Evolutionary conservation across 139 green algal species (phyloP), one percentile per base, ranked within the genome.

Genomic region (Zygnema circumcarinatum): DNA sequence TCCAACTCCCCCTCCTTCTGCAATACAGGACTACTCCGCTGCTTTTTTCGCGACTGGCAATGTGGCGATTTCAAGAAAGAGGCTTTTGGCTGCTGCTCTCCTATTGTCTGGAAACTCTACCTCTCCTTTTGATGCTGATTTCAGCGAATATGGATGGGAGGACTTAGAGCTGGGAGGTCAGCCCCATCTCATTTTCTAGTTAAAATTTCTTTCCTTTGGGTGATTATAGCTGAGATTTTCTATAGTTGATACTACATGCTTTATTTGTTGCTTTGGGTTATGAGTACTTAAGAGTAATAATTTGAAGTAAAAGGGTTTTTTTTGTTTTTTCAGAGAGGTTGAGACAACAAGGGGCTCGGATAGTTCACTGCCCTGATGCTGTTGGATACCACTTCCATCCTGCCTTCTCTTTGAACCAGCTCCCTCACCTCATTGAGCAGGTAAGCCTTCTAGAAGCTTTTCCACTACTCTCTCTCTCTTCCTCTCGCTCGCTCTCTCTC

Each of bases 21-120:
- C 2, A 32, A 29, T 11, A n/a, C 76, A 90, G 86, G 87, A 91
- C 35, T 89, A 86, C 74, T 91, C 87, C 1, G 87, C 89, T 36
- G 89, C 89, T n/a, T 92, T 92, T 81, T 92, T 92, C 38, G 89
- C 89, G 11, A 92, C 89, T 35, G 89, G 89, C 38, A 92, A 92
- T 76, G 88, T 92, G 29, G 89, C 88, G 33, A 92, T 92, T 69
- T 78, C 87, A 1, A 67, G 67, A 38, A 39, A 31, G 31, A 42
- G 54, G 40, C 83, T 92, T 72, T 31, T 88, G 54, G 47, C 33
- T 7, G 56, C 84, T 2, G 32, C 67, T 38, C 33, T 11, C 1
- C 40, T 76, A 41, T 68, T 35, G 1, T 32, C 68, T 21, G 33
- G 3, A 41, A 16, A 20, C 22, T 35, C 75, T 39, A 31, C 1